Evolutionary conservation across 352 stramenopile species (phyloP), one percentile per base, ranked within the genome.

Genomic region (Pythium periplocum): DNA sequence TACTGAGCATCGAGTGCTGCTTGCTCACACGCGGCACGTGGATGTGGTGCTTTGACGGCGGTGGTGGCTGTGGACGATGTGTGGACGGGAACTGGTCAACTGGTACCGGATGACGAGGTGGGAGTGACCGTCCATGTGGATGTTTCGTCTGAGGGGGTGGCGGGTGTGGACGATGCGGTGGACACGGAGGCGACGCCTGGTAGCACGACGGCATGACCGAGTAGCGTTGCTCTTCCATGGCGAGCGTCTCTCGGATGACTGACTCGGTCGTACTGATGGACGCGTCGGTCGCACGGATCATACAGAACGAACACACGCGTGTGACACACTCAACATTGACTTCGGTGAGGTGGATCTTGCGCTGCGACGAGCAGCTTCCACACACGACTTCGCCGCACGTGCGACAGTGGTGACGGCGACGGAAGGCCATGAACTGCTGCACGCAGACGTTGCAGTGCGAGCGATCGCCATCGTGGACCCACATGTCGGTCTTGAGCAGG

Each of bases 361-460:
- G 78, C 53, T 90, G 78, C 38, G 74, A 81, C 31, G 82, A 89
- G 66, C 82, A 93, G 6, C 73, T 75, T 31, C 68, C 64, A 50
- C 82, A 93, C 2, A 90, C 75, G 31, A 84, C 71, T 50, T 92
- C 78, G n/a, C 82, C 78, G 42, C 82, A 92, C 58, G 82, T 90
- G 48, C 82, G 79, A 48, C 82, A 92, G 61, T 92, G 82, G 49
- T 90, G 79, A 39, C 82, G 77, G 11, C 79, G 75, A 12, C 79
- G 79, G 45, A 92, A 89, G 6, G 82, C 73, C 37, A 88, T 61
- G 62, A 92, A 93, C 51, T 89, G 79, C 74, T 89, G 78, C 34
- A 90, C 66, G 58, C 82, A 93, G 41, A 90, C 73, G 53, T 75
- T 93, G 70, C 82, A 93, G 57, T 90, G 82, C 12, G 77, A 87